Evolutionary conservation across 2,329 filamentous ascomycete genomes (phyloP).

Genomic region (Colletotrichum liriopes): DNA sequence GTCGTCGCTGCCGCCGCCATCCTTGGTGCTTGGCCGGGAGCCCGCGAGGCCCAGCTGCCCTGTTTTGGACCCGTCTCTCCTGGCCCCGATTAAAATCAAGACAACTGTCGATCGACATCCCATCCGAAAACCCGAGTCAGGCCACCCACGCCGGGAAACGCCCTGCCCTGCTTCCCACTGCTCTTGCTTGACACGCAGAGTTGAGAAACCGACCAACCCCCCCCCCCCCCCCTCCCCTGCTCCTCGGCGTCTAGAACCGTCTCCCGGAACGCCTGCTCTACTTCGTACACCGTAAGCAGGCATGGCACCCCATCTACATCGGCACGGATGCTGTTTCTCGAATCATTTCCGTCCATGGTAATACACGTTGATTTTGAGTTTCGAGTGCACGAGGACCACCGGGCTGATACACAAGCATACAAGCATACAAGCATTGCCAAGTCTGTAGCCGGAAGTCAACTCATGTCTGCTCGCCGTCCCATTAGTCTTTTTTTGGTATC

Average conservation of each 20-base stretch:
- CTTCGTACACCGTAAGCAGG: background rate
- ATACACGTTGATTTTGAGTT: conserved; percentile 9
- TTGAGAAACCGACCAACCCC: background rate
- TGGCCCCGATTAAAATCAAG: conserved; percentile 32
- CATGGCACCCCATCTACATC: conserved; percentile 9
- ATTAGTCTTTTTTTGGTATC: conserved; percentile 34
- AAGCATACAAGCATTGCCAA: conserved; percentile 16
- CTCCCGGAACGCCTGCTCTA: background rate
- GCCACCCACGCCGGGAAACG: conserved; percentile 1
- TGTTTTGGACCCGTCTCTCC: conserved; percentile 8
- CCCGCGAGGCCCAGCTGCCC: background rate
- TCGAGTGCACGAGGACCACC: conserved; percentile 8
- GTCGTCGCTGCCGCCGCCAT: background rate
- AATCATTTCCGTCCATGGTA: conserved; percentile 8
- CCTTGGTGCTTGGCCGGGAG: background rate
- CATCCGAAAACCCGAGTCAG: conserved; percentile 36
- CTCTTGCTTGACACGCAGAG: background rate
- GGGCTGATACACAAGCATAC: conserved; percentile 18
- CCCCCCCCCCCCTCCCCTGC: no score
- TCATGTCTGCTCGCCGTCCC: conserved; percentile 23
- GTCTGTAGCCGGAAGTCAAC: conserved; percentile 3
- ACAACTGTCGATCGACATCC: conserved; percentile 33
- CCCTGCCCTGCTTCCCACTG: background rate
- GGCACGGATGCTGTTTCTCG: conserved; percentile 12
- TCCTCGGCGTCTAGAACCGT: background rate